Conservation (phyloP, 1,284 basidiomycete genomes). For the Trametes hirsuta region DNA sequence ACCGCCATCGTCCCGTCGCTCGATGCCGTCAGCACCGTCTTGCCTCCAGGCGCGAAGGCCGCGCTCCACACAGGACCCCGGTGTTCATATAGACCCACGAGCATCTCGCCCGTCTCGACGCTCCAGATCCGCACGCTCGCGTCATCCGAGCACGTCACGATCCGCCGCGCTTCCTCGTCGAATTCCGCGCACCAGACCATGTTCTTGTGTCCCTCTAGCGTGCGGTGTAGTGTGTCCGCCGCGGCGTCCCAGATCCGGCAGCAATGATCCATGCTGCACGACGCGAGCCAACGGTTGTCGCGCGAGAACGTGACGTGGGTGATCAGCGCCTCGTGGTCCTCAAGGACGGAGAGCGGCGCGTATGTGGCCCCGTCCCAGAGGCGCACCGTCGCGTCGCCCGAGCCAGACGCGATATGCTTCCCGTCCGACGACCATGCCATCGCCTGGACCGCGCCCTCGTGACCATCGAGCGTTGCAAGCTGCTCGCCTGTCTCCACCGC, state of each 20-base stretch:
- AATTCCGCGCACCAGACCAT: conserved; percentile 26
- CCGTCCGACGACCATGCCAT: conserved; percentile 31
- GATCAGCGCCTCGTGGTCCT: conserved; percentile 26
- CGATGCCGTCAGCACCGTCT: conserved; percentile 21
- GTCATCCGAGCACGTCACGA: conserved; percentile 32
- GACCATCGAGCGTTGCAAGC: conserved; percentile 16
- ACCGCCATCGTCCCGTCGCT: conserved; percentile 19
- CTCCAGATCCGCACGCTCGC: conserved; percentile 25
- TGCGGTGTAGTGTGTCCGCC: conserved; percentile 3
- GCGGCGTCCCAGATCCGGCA: conserved; percentile 24
- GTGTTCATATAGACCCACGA: conserved; percentile 22
- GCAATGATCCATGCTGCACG: conserved; percentile 23
- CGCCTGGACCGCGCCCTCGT: conserved; percentile 18
- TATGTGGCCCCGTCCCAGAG: conserved; percentile 30
- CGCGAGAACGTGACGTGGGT: conserved; percentile 27
- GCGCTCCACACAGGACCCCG: conserved; percentile 20
- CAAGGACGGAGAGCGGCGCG: conserved; percentile 3
- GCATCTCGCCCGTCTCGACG: conserved; percentile 23
- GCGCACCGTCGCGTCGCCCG: conserved; percentile 28
- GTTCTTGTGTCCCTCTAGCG: conserved; percentile 20
- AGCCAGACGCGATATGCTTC: conserved; percentile 28
- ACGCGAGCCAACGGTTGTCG: conserved; percentile 21
- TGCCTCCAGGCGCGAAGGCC: conserved; percentile 19
- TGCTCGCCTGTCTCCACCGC: conserved; percentile 11
- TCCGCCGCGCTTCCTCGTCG: conserved; percentile 26